phyloP scores from a whole-genome alignment of 1,284 basidiomycete genomes.

The Ceratobasidium sp. region DNA sequence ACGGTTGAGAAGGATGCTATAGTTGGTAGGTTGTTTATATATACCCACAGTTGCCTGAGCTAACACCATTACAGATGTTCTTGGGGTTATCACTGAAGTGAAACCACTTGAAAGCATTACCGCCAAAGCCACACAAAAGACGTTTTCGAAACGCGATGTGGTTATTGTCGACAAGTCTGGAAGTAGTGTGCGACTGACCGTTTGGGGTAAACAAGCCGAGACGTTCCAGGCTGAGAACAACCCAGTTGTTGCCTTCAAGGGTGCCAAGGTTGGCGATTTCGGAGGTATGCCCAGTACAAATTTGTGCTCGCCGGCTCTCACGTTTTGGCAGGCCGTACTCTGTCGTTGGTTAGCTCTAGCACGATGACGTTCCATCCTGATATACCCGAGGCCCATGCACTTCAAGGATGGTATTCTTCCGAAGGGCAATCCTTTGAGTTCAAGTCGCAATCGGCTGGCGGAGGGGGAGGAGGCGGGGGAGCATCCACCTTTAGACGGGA shows the following conservation, averaged over 20 bases:
- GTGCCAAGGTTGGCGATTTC: slow-evolving; percentile 94
- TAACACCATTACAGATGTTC: slow-evolving; percentile 68
- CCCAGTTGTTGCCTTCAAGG: slow-evolving; percentile 91
- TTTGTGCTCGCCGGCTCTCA: background rate
- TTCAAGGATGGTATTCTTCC: slow-evolving; percentile 83
- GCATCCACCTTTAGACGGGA: slow-evolving; percentile 66
- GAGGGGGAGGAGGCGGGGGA: slow-evolving; percentile 50
- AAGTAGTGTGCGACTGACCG: slow-evolving; percentile 83
- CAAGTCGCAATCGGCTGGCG: slow-evolving; percentile 68
- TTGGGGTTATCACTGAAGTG: slow-evolving; percentile 85
- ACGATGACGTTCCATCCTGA: slow-evolving; percentile 89
- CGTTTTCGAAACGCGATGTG: slow-evolving; percentile 85
- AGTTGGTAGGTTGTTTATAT: slow-evolving; percentile 74
- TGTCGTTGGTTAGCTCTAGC: slow-evolving; percentile 74
- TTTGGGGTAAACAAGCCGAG: slow-evolving; percentile 98
- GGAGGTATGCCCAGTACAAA: slow-evolving; percentile 63
- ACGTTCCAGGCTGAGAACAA: slow-evolving; percentile 66
- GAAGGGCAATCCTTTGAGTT: slow-evolving; percentile 69
- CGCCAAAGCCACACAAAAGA: slow-evolving; percentile 74
- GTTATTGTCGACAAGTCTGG: slow-evolving; percentile 86
- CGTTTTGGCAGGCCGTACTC: slow-evolving; percentile 64
- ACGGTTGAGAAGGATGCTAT: slow-evolving; percentile 75
- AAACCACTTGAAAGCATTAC: slow-evolving; percentile 72
- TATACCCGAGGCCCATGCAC: slow-evolving; percentile 80
- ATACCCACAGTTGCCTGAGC: slow-evolving; percentile 46